Evolutionary conservation across 768 basidiomycete genomes (phyloP).

Genomic region (Sporobolomyces pararoseus): DNA sequence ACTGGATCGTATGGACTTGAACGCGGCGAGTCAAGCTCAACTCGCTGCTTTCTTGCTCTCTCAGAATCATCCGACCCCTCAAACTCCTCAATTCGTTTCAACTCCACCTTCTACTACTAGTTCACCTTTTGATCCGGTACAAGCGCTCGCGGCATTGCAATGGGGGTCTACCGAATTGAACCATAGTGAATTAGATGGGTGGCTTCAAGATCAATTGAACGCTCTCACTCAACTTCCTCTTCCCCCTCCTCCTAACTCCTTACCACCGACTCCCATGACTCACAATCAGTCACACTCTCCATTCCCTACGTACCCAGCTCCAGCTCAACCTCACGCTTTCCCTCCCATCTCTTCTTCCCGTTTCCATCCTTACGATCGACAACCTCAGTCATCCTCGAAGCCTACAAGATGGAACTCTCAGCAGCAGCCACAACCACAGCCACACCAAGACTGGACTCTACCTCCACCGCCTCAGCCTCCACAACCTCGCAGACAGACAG

Average conservation of each 20-base stretch:
- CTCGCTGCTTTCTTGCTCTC: conserved; percentile 17
- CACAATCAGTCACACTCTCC: background rate
- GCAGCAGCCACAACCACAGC: background rate
- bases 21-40: background rate
- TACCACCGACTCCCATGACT: background rate
- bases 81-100: background rate
- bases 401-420: background rate
- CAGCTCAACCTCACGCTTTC: conserved; percentile 26
- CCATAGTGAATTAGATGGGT: background rate
- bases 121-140: conserved; percentile 1
- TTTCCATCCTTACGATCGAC: conserved; percentile 34
- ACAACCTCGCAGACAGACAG: background rate
- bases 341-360: conserved; percentile 23
- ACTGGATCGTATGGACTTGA: background rate
- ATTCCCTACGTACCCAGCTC: background rate
- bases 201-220: background rate
- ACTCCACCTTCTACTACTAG: background rate
- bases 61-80: background rate
- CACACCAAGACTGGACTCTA: background rate
- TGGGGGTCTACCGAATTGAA: background rate
- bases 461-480: background rate
- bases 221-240: background rate
- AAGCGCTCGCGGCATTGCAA: conserved; percentile 1
- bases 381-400: background rate
- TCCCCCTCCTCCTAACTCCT: background rate